A percentile compares a stretch with the other conserved stretches of the same genome.
These are phyloP conservation scores for Pterulicium gracile DNA, from an alignment of 1,284 basidiomycete genomes.

Conservation along the genomic window DNA sequence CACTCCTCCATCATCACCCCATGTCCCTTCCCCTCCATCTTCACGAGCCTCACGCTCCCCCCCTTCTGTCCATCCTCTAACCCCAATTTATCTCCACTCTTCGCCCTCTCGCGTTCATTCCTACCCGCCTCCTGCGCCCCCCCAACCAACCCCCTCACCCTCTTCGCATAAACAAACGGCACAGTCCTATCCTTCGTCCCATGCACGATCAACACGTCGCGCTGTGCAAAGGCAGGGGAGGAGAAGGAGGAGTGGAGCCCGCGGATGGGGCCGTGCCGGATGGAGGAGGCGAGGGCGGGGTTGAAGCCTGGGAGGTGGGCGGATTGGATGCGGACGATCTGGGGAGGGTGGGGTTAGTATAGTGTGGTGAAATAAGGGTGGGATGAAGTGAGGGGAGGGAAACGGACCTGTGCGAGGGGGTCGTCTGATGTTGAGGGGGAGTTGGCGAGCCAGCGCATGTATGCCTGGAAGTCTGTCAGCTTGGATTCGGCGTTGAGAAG, in stretches of 20 bases:
- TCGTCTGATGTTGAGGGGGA: slow-evolving; percentile 12
- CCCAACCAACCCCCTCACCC: background rate
- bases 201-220: slow-evolving; percentile 51
- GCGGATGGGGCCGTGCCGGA: slow-evolving; percentile 62
- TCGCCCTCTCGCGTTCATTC: background rate
- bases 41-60: background rate
- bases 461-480: slow-evolving; percentile 12
- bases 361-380: background rate
- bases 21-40: slow-evolving; percentile 2
- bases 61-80: background rate
- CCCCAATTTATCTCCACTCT: background rate
- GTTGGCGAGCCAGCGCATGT: slow-evolving; percentile 19
- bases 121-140: background rate
- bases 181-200: slow-evolving; percentile 60
- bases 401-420: slow-evolving; percentile 27
- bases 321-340: slow-evolving; percentile 62
- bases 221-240: slow-evolving; percentile 33
- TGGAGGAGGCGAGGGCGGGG: slow-evolving; percentile 58
- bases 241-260: slow-evolving; percentile 43
- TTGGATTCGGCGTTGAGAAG: background rate
- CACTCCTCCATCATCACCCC: slow-evolving; percentile 3
- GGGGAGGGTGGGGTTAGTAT: background rate
- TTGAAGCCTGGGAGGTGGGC: slow-evolving; percentile 65
- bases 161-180: slow-evolving; percentile 41
- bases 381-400: background rate